Evolutionary conservation across 2,329 filamentous ascomycete genomes (phyloP).

Genomic region (Sporothrix inflata): DNA sequence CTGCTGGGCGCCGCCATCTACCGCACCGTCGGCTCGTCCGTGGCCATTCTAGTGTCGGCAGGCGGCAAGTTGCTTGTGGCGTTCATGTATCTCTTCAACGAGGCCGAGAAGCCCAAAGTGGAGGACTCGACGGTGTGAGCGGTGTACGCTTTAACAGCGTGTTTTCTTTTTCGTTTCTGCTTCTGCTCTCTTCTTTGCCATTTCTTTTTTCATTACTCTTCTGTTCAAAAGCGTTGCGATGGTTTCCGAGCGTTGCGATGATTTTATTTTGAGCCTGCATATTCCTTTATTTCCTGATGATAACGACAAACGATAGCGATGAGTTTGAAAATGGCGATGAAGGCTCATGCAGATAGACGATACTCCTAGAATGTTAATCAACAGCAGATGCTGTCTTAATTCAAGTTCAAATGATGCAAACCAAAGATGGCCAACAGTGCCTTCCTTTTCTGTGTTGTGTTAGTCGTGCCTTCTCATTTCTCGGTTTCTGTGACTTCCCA

Average conservation of each 20-base stretch:
- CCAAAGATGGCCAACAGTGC: background rate
- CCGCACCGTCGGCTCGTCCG: constrained; percentile 46
- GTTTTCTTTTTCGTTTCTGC: background rate
- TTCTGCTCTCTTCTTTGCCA: background rate
- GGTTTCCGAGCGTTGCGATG: background rate
- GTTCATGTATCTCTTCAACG: constrained; percentile 49
- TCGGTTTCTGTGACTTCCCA: background rate
- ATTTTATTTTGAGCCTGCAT: background rate
- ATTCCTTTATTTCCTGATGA: background rate
- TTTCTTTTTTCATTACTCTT: background rate
- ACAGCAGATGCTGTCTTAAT: background rate
- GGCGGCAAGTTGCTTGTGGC: constrained; percentile 52
- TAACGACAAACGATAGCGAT: constrained; percentile 6
- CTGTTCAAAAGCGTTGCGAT: background rate
- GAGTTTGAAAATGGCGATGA: constrained; percentile 7
- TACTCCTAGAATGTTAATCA: background rate
- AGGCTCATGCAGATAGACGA: background rate
- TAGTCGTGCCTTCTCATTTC: background rate
- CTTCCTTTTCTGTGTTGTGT: background rate
- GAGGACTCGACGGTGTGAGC: constrained; percentile 24
- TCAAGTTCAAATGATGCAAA: background rate
- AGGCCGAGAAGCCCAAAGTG: constrained; percentile 40
- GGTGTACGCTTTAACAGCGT: background rate
- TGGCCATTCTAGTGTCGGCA: constrained; percentile 50
- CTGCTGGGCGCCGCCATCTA: constrained; percentile 58